phyloP scores from a whole-genome alignment of 495 filamentous ascomycete genomes.

The Platismatia glauca region DNA sequence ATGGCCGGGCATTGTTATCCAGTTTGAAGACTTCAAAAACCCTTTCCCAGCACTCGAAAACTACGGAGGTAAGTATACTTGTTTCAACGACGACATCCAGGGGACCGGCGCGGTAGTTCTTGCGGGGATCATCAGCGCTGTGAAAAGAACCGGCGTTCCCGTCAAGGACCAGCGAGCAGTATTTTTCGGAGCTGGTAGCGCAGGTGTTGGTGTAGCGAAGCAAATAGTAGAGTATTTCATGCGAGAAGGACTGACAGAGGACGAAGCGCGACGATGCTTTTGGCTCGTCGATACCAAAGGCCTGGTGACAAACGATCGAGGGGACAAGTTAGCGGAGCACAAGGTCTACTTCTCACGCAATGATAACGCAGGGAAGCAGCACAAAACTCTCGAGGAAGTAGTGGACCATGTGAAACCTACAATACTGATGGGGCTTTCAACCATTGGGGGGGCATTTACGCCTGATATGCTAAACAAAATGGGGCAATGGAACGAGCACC shows the following conservation, averaged over 20 bases:
- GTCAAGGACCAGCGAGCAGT: conserved; percentile 87
- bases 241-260: conserved; percentile 84
- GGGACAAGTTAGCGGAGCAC: conserved; percentile 90
- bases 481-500: conserved; percentile 68
- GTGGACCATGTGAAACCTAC: conserved; percentile 91
- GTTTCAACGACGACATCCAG: conserved; percentile 99
- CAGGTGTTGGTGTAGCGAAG: conserved; percentile 93
- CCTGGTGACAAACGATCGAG: conserved; percentile 86
- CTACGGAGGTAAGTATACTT: conserved; percentile 79
- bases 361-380: conserved; percentile 88
- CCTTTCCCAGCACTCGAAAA: conserved; percentile 90
- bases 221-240: conserved; percentile 96
- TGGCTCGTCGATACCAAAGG: conserved; percentile 97
- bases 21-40: conserved; percentile 98
- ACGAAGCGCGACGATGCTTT: conserved; percentile 83
- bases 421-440: conserved; percentile 88
- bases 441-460: conserved; percentile 90
- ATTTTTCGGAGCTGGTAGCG: conserved; percentile 92
- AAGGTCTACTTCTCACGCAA: conserved; percentile 93
- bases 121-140: conserved; percentile 88
- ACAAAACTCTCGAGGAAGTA: conserved; percentile 80
- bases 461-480: conserved; percentile 76
- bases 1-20: conserved; percentile 88
- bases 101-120: conserved; percentile 95
- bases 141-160: conserved; percentile 77